A percentile compares a stretch with the other conserved stretches of the same genome.
Conservation (phyloP, 1,284 basidiomycete species). For the Heliocybe sulcata region DNA sequence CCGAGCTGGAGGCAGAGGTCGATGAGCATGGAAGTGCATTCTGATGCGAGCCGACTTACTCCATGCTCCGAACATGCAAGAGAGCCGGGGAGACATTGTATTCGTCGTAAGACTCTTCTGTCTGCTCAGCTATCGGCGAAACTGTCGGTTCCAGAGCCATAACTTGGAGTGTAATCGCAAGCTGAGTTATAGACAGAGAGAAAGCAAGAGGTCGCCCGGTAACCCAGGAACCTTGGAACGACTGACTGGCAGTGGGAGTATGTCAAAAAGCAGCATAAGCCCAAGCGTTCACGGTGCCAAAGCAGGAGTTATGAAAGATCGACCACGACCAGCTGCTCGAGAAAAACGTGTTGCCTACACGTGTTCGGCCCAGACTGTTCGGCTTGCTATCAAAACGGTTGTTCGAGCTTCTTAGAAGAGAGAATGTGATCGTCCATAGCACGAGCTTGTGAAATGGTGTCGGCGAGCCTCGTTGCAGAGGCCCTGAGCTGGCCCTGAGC, state of each 20-base stretch:
- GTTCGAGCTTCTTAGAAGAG: not conserved
- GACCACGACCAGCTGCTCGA: not conserved
- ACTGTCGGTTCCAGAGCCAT: not conserved
- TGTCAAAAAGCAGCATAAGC: not conserved
- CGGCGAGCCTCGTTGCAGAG: no score
- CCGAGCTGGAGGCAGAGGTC: not conserved
- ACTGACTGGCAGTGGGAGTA: not conserved
- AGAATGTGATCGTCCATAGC: not conserved
- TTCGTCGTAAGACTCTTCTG: not conserved
- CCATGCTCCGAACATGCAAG: not conserved
- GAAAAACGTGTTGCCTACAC: not conserved
- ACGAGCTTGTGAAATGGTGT: no score
- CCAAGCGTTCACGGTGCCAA: not conserved
- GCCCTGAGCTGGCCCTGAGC: no score
- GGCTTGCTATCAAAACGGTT: not conserved
- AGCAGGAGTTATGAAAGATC: not conserved
- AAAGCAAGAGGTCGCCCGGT: no score
- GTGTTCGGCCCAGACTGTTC: not conserved
- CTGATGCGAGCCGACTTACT: not conserved
- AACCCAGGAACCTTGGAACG: not conserved
- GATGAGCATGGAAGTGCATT: not conserved
- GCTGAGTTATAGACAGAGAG: not conserved
- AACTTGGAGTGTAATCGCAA: not conserved
- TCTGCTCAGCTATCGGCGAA: not conserved
- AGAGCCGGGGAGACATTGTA: not conserved